Conservation (phyloP, 352 stramenopile genomes). For the Pythium coloratum region DNA sequence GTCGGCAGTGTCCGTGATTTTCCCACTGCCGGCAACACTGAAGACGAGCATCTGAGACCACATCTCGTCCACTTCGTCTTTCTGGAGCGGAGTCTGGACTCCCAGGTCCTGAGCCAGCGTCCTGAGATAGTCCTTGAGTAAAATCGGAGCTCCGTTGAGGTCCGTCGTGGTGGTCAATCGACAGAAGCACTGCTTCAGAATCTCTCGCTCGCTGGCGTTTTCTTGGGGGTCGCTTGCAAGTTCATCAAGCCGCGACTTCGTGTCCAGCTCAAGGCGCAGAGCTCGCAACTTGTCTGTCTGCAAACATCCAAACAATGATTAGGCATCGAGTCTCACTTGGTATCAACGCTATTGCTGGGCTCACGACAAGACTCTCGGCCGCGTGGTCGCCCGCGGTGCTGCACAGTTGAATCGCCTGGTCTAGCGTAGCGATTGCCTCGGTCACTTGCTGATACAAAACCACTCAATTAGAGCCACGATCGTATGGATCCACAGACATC, state of each 20-base stretch:
- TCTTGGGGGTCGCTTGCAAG: slow-evolving; percentile 13
- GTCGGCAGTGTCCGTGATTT: neutral
- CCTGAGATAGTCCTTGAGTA: slow-evolving; percentile 39
- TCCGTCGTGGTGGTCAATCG: slow-evolving; percentile 10
- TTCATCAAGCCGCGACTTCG: slow-evolving; percentile 28
- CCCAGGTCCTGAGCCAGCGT: slow-evolving; percentile 35
- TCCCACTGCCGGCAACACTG: neutral
- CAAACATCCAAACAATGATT: neutral
- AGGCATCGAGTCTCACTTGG: neutral
- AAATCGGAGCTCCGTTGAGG: slow-evolving; percentile 2
- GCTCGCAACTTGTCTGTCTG: slow-evolving; percentile 44
- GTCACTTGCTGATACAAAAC: slow-evolving; percentile 26
- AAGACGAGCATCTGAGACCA: slow-evolving; percentile 30
- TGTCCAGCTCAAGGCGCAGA: slow-evolving; percentile 40
- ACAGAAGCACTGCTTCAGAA: slow-evolving; percentile 40
- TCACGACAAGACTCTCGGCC: slow-evolving; percentile 44
- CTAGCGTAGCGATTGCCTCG: slow-evolving; percentile 35
- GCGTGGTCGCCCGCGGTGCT: slow-evolving; percentile 46
- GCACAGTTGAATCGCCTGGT: slow-evolving; percentile 48
- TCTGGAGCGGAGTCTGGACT: slow-evolving; percentile 29
- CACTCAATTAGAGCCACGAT: neutral
- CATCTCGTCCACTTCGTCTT: slow-evolving; percentile 52
- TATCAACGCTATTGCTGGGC: neutral
- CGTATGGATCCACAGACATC: neutral
- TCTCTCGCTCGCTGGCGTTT: slow-evolving; percentile 34